Conservation (phyloP, 371 early-diverging fungal species). For the Smittium culicis region DNA sequence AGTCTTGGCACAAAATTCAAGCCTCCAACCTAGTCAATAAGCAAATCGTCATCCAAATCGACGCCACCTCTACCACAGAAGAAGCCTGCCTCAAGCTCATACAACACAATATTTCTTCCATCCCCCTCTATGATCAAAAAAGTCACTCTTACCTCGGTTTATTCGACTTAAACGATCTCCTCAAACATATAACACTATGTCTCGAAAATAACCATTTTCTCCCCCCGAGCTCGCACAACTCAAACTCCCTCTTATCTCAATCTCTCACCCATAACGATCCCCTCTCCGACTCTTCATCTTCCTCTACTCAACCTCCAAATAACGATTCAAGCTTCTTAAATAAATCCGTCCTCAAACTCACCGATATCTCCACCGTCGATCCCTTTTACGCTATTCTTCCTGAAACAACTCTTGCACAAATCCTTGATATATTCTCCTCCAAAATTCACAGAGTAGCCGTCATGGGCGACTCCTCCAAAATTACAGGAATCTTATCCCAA, state of each 20-base stretch:
- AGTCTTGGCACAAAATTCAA: constrained; percentile 20
- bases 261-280: constrained; percentile 21
- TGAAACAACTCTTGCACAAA: constrained; percentile 56
- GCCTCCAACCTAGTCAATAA: constrained; percentile 20
- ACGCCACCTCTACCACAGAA: constrained; percentile 19
- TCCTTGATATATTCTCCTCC: constrained; percentile 56
- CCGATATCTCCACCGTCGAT: constrained; percentile 64
- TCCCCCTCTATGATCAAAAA: constrained; percentile 52
- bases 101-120: constrained; percentile 41
- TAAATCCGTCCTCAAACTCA: not conserved
- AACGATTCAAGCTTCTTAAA: constrained; percentile 1
- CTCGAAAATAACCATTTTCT: too few species aligned
- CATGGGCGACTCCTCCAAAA: constrained; percentile 34
- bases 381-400: constrained; percentile 69
- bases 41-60: constrained; percentile 27
- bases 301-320: constrained; percentile 7
- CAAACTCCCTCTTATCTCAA: not conserved
- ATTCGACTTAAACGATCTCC: constrained; percentile 75
- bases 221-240: constrained; percentile 40
- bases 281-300: constrained; percentile 37
- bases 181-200: constrained; percentile 38
- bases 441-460: constrained; percentile 68
- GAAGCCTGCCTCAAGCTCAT: constrained; percentile 31
- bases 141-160: constrained; percentile 51
- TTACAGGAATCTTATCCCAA: constrained; percentile 66